Evolutionary conservation across 331 rosid species (phyloP).

Genomic region (Cucumis variabilis): DNA sequence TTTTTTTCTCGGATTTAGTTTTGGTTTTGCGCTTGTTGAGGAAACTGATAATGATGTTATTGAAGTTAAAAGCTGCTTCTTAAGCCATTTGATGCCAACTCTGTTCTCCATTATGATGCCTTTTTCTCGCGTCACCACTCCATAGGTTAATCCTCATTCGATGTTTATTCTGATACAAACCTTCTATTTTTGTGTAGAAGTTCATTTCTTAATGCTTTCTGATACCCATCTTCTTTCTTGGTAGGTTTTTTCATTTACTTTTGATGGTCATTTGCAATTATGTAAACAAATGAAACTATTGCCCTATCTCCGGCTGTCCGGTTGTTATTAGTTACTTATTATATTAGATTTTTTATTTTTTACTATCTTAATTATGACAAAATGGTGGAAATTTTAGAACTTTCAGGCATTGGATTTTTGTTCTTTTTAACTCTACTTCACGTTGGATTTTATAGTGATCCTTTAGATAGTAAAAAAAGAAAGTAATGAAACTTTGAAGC

Average conservation of each 20-base stretch:
- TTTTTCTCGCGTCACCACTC: constrained; percentile 49
- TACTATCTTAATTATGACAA: too few relatives aligned
- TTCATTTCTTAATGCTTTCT: neutral
- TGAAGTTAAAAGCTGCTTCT: constrained; percentile 26
- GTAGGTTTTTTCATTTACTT: neutral
- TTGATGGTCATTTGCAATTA: neutral
- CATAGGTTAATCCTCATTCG: constrained; percentile 47
- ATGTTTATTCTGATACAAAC: neutral
- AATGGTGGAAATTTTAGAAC: neutral
- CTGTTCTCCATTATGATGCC: constrained; percentile 44
- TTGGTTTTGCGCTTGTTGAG: constrained; percentile 5
- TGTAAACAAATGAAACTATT: too few relatives aligned
- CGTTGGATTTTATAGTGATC: neutral
- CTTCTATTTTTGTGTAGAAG: neutral
- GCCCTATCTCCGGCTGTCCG: too few relatives aligned
- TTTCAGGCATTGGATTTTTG: neutral
- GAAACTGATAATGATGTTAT: neutral
- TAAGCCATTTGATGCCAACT: constrained; percentile 62
- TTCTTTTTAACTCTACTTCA: neutral
- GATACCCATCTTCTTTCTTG: neutral
- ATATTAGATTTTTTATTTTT: too few relatives aligned
- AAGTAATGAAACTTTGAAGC: neutral
- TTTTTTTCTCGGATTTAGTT: neutral
- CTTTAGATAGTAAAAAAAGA: neutral
- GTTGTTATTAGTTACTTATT: too few relatives aligned